Evolutionary conservation across 1,284 basidiomycete genomes (phyloP), one percentile per base, ranked within the genome.

Genomic region (Paramarasmius palmivorus): DNA sequence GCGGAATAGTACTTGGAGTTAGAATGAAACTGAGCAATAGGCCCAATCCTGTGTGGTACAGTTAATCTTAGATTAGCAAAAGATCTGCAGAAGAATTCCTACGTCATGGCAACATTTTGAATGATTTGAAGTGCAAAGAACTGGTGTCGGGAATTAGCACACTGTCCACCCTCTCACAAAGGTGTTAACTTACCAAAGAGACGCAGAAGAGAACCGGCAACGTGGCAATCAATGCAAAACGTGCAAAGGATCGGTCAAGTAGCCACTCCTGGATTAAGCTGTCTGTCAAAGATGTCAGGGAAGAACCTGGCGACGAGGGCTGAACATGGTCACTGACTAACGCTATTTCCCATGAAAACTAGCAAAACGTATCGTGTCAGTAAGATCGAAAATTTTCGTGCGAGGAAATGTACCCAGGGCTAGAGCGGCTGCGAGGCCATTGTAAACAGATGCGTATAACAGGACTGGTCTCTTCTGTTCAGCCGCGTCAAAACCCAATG

Each of bases 1-100:
- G 86, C 88, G 20, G 81, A 84, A 67, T 89, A 90, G 66, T 87
- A 89, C 56, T 81, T 83, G 0, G 83, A 86, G 67, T 90, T 90
- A 62, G 79, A 66, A 62, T 86, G 78, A 65, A 82, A 88, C 59
- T 91, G 88, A 7, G 88, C 84, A 57, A 91, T 84, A 3, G 89
- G 88, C 7, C 87, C 88, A 56, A 90, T 58, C 29, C 29, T 32
- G 12, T n/a, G 29, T 32, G 29, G 12, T 32, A 32, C 12, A 32
- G 29, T 32, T 12, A 32, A 32, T 12, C 7, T 12, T 6, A 32
- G 6, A 12, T 6, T 12, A 6, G 6, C 29, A 32, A 12, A 6
- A 32, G 29, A 32, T 12, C 6, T 12, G 29, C 6, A 12, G 29
- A 6, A 12, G 6, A 12, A 6, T 6, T 6, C 29, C 6, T 32